Base-by-base conservation (phyloP, 1,139 yeast species). In the Taphrina wiesneri region DNA sequence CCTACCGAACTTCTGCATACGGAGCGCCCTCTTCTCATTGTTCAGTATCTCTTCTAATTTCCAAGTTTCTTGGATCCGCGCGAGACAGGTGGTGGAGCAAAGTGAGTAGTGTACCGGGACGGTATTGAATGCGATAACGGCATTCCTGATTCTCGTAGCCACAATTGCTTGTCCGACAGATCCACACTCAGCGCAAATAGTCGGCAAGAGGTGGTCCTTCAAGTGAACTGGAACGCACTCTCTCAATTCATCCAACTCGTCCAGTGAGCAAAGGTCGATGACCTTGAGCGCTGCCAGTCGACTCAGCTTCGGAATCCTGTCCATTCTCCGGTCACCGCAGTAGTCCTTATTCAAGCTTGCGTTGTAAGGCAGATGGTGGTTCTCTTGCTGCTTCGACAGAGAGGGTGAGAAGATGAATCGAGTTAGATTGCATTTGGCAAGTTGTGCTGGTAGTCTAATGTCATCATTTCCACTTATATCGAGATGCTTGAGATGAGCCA, bases 1-100 rank as follows among this genome's bases (percentile, higher is more conserved):
- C 26, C 56, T 52, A 13, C 49, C 59, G 23, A 54, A 54, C 15
- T 54, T 54, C 59, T 54, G 59, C 26, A 39, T 13, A 15, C 59
- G 59, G 15, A 54, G 47, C 5, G 59, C 59, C 13, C 59, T 21
- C 34, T 54, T 54, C 36, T 54, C 59, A 23, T 39, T 5, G 17
- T 54, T 54, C 32, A 54, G 36, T 9, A 54, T 25, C 15, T 54
- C 59, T 41, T 54, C 59, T 32, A 54, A 25, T 19, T 17, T 39
- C 49, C 46, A 54, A 5, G 36, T 41, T 23, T 36, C 59, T 25
- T 54, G 59, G 13, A 54, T 36, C 15, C 59, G 46, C 19, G 19
- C 25, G 17, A 54, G 36, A 25, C 59, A 54, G 7, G 25, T 54
- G n/a, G 59, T 34, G 6, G 59, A 54, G 34, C 59, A 54, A 9